Percentiles rank a stretch among this genome's conserved stretches.
Evolutionary conservation across 805 yeast species (phyloP).

Genomic region (Saccharomyces eubayanus): DNA sequence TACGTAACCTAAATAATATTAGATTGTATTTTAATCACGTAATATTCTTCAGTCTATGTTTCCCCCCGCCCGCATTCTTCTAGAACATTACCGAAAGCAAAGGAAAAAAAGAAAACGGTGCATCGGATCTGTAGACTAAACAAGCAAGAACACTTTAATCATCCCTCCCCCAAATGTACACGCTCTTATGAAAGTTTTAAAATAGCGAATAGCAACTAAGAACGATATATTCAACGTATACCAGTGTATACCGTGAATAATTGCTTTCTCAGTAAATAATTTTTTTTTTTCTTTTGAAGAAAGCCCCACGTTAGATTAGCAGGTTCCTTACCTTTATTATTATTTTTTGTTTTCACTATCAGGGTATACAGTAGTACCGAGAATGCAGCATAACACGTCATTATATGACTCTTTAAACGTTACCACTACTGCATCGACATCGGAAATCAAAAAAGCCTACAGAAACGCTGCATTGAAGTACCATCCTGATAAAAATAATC

Average conservation of each 20-base stretch:
- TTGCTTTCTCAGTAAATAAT: not conserved
- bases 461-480: constrained; percentile 42
- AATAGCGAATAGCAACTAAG: not conserved
- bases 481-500: constrained; percentile 61
- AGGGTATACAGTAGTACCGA: not conserved
- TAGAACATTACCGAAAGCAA: not conserved
- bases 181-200: not conserved
- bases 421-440: constrained; percentile 36
- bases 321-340: not conserved
- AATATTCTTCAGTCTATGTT: not conserved
- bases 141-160: not conserved
- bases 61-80: constrained; percentile 3
- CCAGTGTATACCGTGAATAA: not conserved
- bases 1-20: not conserved
- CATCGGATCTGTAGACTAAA: constrained; percentile 4
- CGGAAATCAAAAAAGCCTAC: constrained; percentile 49
- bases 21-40: not conserved
- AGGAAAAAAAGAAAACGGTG: constrained; percentile 2
- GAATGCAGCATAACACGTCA: constrained; percentile 5
- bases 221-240: not conserved
- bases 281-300: not conserved
- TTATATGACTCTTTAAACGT: constrained; percentile 54
- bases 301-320: not conserved
- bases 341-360: not conserved
- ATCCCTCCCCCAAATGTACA: not conserved